Evolutionary conservation across 2,329 filamentous ascomycete genomes (phyloP).

Genomic region (Leptographium wingfieldii): DNA sequence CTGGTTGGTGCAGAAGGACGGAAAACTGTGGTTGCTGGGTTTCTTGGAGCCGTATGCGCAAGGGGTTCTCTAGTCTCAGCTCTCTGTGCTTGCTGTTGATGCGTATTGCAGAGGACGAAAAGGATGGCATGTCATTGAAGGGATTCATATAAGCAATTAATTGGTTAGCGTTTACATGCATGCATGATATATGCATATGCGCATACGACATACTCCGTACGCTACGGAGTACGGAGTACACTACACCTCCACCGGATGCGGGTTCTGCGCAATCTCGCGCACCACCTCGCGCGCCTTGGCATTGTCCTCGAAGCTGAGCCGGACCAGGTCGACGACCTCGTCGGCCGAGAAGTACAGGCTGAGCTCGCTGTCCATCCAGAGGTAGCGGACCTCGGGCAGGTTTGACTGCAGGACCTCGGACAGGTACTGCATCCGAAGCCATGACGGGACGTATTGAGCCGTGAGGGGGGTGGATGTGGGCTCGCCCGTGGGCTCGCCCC

Average conservation of each 20-base stretch:
- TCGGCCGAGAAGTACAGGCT: slow-evolving; percentile 48
- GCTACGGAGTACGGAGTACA: too few species aligned
- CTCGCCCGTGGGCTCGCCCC: slow-evolving; percentile 21
- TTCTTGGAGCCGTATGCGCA: too few species aligned
- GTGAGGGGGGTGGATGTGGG: slow-evolving; percentile 32
- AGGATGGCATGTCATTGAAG: too few species aligned
- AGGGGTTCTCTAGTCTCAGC: too few species aligned
- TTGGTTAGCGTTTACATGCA: too few species aligned
- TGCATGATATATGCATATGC: neutral
- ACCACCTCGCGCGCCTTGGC: slow-evolving; percentile 43
- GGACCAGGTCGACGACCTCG: slow-evolving; percentile 50
- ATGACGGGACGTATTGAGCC: slow-evolving; percentile 46
- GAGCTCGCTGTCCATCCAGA: slow-evolving; percentile 55
- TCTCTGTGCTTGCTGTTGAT: too few species aligned
- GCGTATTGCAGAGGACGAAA: too few species aligned
- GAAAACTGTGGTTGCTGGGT: too few species aligned
- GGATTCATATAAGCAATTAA: too few species aligned
- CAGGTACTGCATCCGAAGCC: slow-evolving; percentile 52
- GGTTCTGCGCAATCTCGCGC: slow-evolving; percentile 41
- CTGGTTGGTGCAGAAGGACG: too few species aligned
- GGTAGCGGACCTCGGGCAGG: slow-evolving; percentile 46
- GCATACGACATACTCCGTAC: too few species aligned
- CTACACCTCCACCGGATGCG: slow-evolving; percentile 23
- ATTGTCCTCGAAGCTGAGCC: slow-evolving; percentile 53
- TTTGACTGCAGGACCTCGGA: slow-evolving; percentile 55